Base-by-base conservation (phyloP, 495 filamentous ascomycete species). In the Trichoderma virens region DNA sequence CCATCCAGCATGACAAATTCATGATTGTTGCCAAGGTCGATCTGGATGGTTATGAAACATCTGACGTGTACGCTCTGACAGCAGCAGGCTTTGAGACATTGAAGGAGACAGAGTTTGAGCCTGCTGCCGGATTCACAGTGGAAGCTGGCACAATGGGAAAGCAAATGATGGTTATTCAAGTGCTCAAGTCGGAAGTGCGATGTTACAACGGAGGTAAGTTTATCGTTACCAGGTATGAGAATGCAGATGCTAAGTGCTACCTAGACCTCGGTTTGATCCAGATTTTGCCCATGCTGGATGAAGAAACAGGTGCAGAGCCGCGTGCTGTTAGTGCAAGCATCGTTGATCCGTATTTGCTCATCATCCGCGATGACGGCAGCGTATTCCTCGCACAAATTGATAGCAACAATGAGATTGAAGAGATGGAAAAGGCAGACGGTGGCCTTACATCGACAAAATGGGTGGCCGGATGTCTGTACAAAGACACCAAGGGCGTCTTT, bases 261-360 rank as follows among this genome's bases (percentile, higher is more conserved):
- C n/a, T 69, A 93, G 91, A 96, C 71, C 79, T 98, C 59, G 87
- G 88, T 11, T 80, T 99, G 39, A 82, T 86, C 54, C 93, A 98
- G 70, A 97, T 98, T 34, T 83, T 96, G 63, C 91, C 92, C 2
- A 87, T 97, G 78, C 83, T 85, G 63, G 93, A 98, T 66, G 94
- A 97, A 68, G 90, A 90, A 59, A 91, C 85, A 0, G 92, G 87
- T 23, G 83, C 82, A 13, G 89, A 91, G 66, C 86, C 90, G 5
- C 80, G 85, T 41, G 87, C 93, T 30, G 76, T 91, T 45, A 90
- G 83, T 69, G 88, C 89, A n/a, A 94, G 89, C 73, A 90, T 98
- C 68, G 80, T 82, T 14, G 94, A 97, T 70, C 92, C 92, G 6
- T 97, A 90, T 71, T 70, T 99, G n/a, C 78, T 96, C 2, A 82